phyloP scores from a whole-genome alignment of 2,329 filamentous ascomycete species.

The Colletotrichum euphorbiae region DNA sequence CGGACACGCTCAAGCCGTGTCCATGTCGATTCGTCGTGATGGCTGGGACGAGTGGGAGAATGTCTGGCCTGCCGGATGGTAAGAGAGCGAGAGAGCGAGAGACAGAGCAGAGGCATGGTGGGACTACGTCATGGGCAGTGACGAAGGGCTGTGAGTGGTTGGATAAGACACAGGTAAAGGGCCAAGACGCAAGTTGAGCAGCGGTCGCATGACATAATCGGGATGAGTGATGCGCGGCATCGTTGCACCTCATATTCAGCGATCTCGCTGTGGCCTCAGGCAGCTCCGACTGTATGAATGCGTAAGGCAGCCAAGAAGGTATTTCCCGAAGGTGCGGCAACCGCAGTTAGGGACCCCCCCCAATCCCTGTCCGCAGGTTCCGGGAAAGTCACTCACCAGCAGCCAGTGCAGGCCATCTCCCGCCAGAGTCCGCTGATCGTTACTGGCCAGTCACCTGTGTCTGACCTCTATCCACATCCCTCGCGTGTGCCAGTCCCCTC shows the following conservation, averaged over 20 bases:
- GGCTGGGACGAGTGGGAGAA: not conserved
- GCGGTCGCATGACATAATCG: slow-evolving; percentile 34
- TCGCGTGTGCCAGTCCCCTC: slow-evolving; percentile 17
- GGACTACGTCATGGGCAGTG: slow-evolving; percentile 2
- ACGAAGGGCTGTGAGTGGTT: slow-evolving; percentile 11
- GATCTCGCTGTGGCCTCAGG: slow-evolving; percentile 7
- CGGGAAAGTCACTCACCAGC: slow-evolving; percentile 20
- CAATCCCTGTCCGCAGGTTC: slow-evolving; percentile 27
- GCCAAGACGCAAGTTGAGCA: slow-evolving; percentile 18
- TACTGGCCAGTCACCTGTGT: slow-evolving; percentile 25
- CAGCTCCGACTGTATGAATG: not conserved
- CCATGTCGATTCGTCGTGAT: slow-evolving; percentile 3
- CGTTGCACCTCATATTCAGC: no score
- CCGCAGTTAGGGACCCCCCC: slow-evolving; percentile 4
- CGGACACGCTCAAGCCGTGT: slow-evolving; percentile 14
- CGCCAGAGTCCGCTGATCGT: not conserved
- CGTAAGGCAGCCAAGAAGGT: not conserved
- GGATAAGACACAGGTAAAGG: not conserved
- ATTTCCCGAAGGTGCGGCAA: not conserved
- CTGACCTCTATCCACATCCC: slow-evolving; percentile 6
- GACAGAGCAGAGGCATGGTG: no score
- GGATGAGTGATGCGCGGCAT: not conserved
- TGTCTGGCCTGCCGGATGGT: no score
- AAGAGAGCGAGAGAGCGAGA: not conserved
- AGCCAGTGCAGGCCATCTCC: not conserved